These are phyloP conservation scores for Tylopilus balloui DNA, from an alignment of 768 basidiomycete species.

Conservation along the genomic window DNA sequence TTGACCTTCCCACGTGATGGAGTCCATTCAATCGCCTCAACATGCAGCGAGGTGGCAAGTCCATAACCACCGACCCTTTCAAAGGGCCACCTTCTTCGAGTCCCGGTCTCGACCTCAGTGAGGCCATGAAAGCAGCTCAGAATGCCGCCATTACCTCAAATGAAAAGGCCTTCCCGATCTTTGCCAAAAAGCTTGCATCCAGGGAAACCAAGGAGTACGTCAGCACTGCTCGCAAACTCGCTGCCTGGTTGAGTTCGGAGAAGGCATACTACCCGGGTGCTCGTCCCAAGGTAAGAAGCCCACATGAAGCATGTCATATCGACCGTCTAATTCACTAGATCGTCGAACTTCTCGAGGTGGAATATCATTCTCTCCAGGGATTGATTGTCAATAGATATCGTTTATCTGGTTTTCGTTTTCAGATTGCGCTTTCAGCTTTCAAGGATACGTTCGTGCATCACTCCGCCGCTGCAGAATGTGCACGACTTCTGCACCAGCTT, in stretches of 20 bases:
- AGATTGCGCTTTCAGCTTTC: conserved; percentile 24
- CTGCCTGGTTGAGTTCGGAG: conserved; percentile 41
- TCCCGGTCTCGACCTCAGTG: neutral
- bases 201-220: conserved; percentile 23
- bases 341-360: conserved; percentile 45
- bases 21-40: neutral
- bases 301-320: conserved; percentile 2
- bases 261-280: conserved; percentile 52
- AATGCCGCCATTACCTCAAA: conserved; percentile 23
- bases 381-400: neutral
- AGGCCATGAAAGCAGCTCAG: conserved; percentile 16
- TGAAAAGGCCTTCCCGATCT: conserved; percentile 37
- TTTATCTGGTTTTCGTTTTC: conserved; percentile 1
- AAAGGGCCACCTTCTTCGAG: conserved; percentile 7
- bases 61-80: neutral
- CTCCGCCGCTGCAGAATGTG: neutral
- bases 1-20: conserved; percentile 7
- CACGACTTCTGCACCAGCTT: conserved; percentile 14
- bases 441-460: conserved; percentile 6
- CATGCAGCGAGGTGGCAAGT: conserved; percentile 10
- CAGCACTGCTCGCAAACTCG: conserved; percentile 34
- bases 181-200: conserved; percentile 32
- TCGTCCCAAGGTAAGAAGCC: conserved; percentile 42
- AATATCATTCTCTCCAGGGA: conserved; percentile 8
- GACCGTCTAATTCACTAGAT: conserved; percentile 37